A percentile compares a stretch with the other conserved stretches of the same genome.
phyloP scores from a whole-genome alignment of 768 basidiomycete species.

The Russula abietina region DNA sequence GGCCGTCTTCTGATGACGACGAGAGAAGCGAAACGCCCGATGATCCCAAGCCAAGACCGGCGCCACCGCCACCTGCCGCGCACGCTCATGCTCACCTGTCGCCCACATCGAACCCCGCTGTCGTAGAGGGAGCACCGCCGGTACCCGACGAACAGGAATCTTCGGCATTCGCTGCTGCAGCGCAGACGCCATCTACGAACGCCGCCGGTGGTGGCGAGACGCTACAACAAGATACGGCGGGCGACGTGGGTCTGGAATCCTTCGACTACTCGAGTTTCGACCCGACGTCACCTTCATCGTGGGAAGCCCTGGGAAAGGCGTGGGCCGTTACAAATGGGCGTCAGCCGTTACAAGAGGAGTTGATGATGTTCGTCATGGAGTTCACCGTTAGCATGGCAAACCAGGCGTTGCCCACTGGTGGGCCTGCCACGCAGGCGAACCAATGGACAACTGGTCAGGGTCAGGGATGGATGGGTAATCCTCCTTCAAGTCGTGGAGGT shows the following conservation, averaged over 20 bases:
- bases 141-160: conserved; percentile 3
- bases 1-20: conserved; percentile 44
- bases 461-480: conserved; percentile 12
- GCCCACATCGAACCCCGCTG: not conserved
- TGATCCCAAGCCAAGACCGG: conserved; percentile 15
- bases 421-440: conserved; percentile 1
- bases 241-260: conserved; percentile 45
- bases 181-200: not conserved
- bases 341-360: conserved; percentile 64
- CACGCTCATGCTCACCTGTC: conserved; percentile 9
- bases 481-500: not conserved
- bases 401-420: not conserved
- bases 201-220: not conserved
- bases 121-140: not conserved
- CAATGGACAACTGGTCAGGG: conserved; percentile 9
- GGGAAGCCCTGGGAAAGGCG: conserved; percentile 76
- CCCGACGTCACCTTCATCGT: conserved; percentile 64
- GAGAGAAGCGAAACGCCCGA: conserved; percentile 3
- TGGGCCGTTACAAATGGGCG: conserved; percentile 67
- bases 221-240: not conserved
- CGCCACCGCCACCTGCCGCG: conserved; percentile 20
- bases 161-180: not conserved
- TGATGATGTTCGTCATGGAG: conserved; percentile 67
- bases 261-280: conserved; percentile 73
- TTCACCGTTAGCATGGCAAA: conserved; percentile 26